Evolutionary conservation across 495 filamentous ascomycete species (phyloP), one percentile per base, ranked within the genome.

Genomic region (Aspergillus ellipticus): DNA sequence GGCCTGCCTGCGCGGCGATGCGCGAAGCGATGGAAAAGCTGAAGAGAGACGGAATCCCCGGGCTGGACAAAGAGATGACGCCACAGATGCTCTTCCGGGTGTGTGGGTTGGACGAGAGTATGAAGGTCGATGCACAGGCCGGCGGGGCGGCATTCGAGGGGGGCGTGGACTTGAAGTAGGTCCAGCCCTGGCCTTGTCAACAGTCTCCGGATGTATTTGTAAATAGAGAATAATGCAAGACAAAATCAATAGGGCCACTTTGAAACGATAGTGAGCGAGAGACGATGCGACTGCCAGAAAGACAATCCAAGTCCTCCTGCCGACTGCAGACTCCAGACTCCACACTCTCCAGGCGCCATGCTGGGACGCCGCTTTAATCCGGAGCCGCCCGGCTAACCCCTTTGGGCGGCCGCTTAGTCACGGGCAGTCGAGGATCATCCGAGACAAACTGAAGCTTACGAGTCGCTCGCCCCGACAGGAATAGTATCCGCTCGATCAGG

Each of bases 101-200:
- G 8, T 86, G 83, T 66, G 84, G 82, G 28, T 65, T 87, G 56
- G 70, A 80, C 60, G 77, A 85, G 56, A 79, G 74, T 45, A 73
- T 85, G 61, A 68, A 76, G 54, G 67, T 87, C 37, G 84, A 86
- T 67, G 72, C 72, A 45, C 68, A 71, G 51, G 82, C 83, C 29
- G 83, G 84, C 20, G 83, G 83, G 28, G 73, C 59, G 24, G 71
- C 73, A 20, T 83, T 77, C 43, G 63, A 73, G 21, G 67, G 72
- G 8, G 72, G 74, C 17, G 72, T 77, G 22, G 71, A 74, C 29
- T 47, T 72, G 54, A 20, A 48, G 22, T 28, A 48, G 45, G 11
- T 48, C 2, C 6, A n/a, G 11, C 6, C 8, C 22, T 28, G 16
- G 16, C 22, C 4, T 16, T 48, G 45, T 28, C 19, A 20, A 45